phyloP scores from a whole-genome alignment of 345 rosid species.

The Alliaria petiolata region DNA sequence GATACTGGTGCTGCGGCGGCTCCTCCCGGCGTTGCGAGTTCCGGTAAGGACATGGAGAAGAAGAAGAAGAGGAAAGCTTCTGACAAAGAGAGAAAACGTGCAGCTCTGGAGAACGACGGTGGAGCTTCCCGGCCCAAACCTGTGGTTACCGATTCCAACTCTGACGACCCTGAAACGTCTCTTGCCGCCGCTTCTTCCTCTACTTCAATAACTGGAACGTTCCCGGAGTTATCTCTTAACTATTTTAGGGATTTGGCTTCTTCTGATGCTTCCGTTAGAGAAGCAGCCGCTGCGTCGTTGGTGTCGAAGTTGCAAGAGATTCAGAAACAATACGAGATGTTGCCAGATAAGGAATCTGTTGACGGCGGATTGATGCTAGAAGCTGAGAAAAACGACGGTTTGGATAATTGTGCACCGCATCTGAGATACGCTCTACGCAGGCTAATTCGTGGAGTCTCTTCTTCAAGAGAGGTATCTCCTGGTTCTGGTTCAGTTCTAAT shows the following conservation, averaged over 20 bases:
- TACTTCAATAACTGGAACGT: conserved; percentile 23
- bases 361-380: conserved; percentile 60
- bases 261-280: conserved; percentile 50
- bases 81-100: conserved; percentile 62
- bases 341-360: conserved; percentile 47
- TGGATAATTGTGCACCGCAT: conserved; percentile 79
- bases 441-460: conserved; percentile 89
- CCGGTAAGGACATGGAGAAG: conserved; percentile 74
- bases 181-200: conserved; percentile 23
- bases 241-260: conserved; percentile 77
- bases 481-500: neutral
- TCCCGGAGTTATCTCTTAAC: conserved; percentile 67
- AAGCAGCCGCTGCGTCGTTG: conserved; percentile 63
- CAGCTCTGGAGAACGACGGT: conserved; percentile 21
- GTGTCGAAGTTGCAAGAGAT: conserved; percentile 62
- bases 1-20: conserved; percentile 17
- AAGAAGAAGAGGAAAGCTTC: conserved; percentile 69
- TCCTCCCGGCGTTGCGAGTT: conserved; percentile 28
- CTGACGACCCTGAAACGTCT: conserved; percentile 22
- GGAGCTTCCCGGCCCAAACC: conserved; percentile 26
- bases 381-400: conserved; percentile 88
- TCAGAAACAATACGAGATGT: conserved; percentile 61
- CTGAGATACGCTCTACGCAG: conserved; percentile 82
- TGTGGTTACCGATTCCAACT: conserved; percentile 15
- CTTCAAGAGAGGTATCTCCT: conserved; percentile 79